Base-by-base conservation (phyloP, 2,329 filamentous ascomycete species). In the Ascochyta clinopodiicola region DNA sequence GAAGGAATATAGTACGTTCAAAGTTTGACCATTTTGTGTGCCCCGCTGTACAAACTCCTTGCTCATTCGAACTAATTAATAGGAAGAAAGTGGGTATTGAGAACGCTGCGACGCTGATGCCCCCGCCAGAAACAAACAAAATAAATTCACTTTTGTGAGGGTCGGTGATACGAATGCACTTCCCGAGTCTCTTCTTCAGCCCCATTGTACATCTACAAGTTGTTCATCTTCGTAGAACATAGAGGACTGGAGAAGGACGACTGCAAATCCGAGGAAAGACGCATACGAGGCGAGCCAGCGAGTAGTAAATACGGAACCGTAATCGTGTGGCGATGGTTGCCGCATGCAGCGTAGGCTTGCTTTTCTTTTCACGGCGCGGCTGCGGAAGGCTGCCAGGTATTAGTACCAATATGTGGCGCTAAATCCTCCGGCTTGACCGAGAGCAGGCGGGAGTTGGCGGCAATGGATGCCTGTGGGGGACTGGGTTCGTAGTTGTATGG, bases 101-200 rank as follows among this genome's bases (percentile, higher is more conserved):
- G 43, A 49, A 49, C 15, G 40, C 39, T 45, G 44, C 24, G 44
- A 55, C 35, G 40, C 44, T 55, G 51, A 44, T 44, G 44, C 45
- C 40, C 40, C 45, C 44, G 40, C 44, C 39, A 40, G 32, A 44
- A 31, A 39, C 10, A 32, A 25, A 31, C 12, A 31, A 43, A 19
- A 39, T 10, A 13, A 25, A 7, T 2, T 17, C 4, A 36, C 46
- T 36, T 42, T 47, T 47, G 22, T 47, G 31, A 19, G 25, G n/a
- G 31, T 3, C 46, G 17, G 32, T 24, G 25, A 24, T 15, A 22
- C 37, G 4, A 31, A 13, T 21, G 32, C 38, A 44, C 43, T 42
- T 21, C 37, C 25, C 22, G 34, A 24, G 17, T 34, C 15, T 13
- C 24, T 7, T 6, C 1, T 6, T 13, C 15, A 17, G 19, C 4